Base-by-base conservation (phyloP, 1,284 basidiomycete genomes). In the Calocybe gambosa region DNA sequence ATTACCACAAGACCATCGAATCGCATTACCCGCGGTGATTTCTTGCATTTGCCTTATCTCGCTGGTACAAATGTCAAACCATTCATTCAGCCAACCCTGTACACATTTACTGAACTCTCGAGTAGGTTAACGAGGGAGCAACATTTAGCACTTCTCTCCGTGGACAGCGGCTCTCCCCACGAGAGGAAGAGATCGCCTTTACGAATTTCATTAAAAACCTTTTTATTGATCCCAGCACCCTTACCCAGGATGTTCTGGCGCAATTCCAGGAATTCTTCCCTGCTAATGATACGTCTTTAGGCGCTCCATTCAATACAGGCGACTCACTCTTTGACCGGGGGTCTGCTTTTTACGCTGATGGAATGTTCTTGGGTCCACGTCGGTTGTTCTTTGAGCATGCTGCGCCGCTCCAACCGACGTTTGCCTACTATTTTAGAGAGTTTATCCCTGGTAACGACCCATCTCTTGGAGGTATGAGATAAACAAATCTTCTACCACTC, bases 281-380 rank as follows among this genome's bases (percentile, higher is more conserved):
- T 0, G 70, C 70, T 0, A 74, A 78, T 46, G 74, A 78, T 45
- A 58, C 68, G 9, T 46, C 58, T 5, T 51, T 59, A 6, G 75
- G 74, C 1, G 74, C 69, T 2, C 67, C 69, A 0, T 80, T 77
- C 61, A 74, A 74, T 47, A 80, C 77, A 0, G 77, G 78, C 0
- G 78, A 82, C 54, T 74, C 73, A 5, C 60, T 82, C 12, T 81
- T 77, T 43, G 78, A 81, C 52, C 61, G 79, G 43, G 73, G 68
- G 0, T 70, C 62, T 41, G 65, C 77, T 1, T 81, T 73, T 71
- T 82, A 80, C 53, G 75, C 73, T 0, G 76, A 76, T 50, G 64
- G 70, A 43, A 79, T 79, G 74, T 81, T 69, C 56, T 62, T 80
- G 18, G 62, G 71, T 0, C 64, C 75, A 0, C 59, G 77, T 29